phyloP scores from a whole-genome alignment of 805 yeast genomes.

The Brettanomyces sp. region DNA sequence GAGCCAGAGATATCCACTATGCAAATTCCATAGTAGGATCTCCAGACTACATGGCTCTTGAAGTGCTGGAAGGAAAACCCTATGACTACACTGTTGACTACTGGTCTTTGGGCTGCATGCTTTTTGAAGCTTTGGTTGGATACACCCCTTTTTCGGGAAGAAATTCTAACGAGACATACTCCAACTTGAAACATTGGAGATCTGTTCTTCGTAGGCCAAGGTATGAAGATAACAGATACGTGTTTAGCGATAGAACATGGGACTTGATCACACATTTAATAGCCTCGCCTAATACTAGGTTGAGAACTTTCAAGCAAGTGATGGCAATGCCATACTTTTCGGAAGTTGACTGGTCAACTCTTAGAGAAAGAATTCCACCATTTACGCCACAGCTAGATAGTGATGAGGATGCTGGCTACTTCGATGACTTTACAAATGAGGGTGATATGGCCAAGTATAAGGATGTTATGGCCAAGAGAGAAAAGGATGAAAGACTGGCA shows the following conservation, averaged over 20 bases:
- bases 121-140: conserved; percentile 92
- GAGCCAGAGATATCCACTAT: conserved; percentile 71
- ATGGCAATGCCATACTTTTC: conserved; percentile 71
- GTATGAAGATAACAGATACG: conserved; percentile 82
- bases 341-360: conserved; percentile 69
- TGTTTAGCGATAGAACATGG: conserved; percentile 96
- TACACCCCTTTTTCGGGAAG: conserved; percentile 96
- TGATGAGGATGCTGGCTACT: conserved; percentile 97
- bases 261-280: conserved; percentile 69
- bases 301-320: conserved; percentile 74
- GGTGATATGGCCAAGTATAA: conserved; percentile 96
- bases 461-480: conserved; percentile 90
- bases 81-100: conserved; percentile 96
- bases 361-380: conserved; percentile 77
- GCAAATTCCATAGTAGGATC: conserved; percentile 97
- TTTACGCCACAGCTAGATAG: conserved; percentile 94
- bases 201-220: conserved; percentile 82
- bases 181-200: conserved; percentile 89
- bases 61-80: conserved; percentile 86
- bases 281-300: conserved; percentile 67
- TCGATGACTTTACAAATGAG: conserved; percentile 94
- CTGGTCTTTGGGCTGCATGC: conserved; percentile 97
- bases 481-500: conserved; percentile 71
- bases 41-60: conserved; percentile 98
- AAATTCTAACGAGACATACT: conserved; percentile 88